Base-by-base conservation (phyloP, 805 yeast genomes). In the Candida khao-thaluensis region DNA sequence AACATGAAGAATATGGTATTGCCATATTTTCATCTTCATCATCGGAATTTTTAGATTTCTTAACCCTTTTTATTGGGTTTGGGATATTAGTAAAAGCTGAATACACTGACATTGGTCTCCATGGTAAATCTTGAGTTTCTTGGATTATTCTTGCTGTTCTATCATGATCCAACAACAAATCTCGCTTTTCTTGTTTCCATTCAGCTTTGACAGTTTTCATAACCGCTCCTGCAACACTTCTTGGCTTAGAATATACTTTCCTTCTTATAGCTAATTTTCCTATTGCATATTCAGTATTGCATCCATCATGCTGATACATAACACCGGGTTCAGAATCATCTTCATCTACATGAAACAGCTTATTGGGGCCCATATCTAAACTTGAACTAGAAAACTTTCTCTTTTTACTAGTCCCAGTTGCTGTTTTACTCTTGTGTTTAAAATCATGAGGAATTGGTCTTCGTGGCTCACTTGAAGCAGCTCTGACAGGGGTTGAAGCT, bases 91-190 rank as follows among this genome's bases (percentile, higher is more conserved):
- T 59, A 37, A 53, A 63, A 2, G 65, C 67, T 12, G 62, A 54
- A 41, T 50, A 62, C 7, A 64, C 47, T 14, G 64, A 58, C 22
- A 56, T 45, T 2, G 70, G 70, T 31, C 49, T 51, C 69, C 69
- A 64, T 20, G 34, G 46, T 20, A 45, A 22, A 17, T 11, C 29
- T 8, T 37, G 46, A 1, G 24, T 15, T n/a, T 26, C 29, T n/a
- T 49, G 49, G 3, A 21, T 21, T 6, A 9, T 4, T 21, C 9
- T 31, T 7, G 43, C 44, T 34, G 48, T 38, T 38, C 52, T 42
- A 29, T 39, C 44, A 16, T 41, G 38, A 10, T 28, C 27, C 22
- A 24, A 20, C 17, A 24, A 17, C 4, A 7, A 6, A 12, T 28
- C 23, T 16, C 24, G 30, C 6, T 22, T 26, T 14, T 28, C 23